phyloP scores from a whole-genome alignment of 2,329 filamentous ascomycete genomes.

The Xylariaceae sp. region DNA sequence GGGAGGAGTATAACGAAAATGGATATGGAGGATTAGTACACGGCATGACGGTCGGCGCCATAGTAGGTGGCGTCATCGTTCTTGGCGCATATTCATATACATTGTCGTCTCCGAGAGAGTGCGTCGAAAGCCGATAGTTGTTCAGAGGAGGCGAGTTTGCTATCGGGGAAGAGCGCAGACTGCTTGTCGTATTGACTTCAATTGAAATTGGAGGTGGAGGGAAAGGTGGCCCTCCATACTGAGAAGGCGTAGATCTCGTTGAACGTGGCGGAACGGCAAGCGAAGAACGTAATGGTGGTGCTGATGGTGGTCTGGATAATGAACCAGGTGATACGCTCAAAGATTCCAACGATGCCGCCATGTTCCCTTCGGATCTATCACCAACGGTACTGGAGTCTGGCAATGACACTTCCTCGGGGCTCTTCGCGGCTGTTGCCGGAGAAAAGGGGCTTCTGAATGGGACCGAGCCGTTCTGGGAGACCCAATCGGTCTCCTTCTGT shows the following conservation, averaged over 20 bases:
- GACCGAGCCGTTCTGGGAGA: constrained; percentile 27
- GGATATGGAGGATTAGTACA: constrained; percentile 23
- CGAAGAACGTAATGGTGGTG: constrained; percentile 17
- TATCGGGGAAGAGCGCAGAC: constrained; percentile 22
- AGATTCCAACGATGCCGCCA: constrained; percentile 5
- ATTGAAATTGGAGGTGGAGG: constrained; percentile 30
- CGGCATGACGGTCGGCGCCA: background rate
- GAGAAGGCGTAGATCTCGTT: constrained; percentile 28
- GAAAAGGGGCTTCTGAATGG: constrained; percentile 29
- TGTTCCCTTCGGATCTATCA: constrained; percentile 3
- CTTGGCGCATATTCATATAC: constrained; percentile 1
- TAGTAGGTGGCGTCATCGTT: constrained; percentile 1
- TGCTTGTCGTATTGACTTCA: constrained; percentile 28
- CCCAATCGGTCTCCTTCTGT: constrained; percentile 28
- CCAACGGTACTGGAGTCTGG: constrained; percentile 3
- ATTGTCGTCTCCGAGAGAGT: constrained; percentile 20
- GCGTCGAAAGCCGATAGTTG: constrained; percentile 12
- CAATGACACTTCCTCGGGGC: constrained; percentile 12
- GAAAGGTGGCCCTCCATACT: constrained; percentile 25
- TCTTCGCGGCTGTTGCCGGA: constrained; percentile 21
- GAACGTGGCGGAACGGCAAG: constrained; percentile 22
- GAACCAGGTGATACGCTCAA: constrained; percentile 9
- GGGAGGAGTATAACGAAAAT: constrained; percentile 21
- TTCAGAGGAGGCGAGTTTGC: constrained; percentile 7
- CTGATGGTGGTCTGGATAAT: constrained; percentile 14